Evolutionary conservation across 352 stramenopile species (phyloP), one percentile per base, ranked within the genome.

Genomic region (Phytopythium boreale): DNA sequence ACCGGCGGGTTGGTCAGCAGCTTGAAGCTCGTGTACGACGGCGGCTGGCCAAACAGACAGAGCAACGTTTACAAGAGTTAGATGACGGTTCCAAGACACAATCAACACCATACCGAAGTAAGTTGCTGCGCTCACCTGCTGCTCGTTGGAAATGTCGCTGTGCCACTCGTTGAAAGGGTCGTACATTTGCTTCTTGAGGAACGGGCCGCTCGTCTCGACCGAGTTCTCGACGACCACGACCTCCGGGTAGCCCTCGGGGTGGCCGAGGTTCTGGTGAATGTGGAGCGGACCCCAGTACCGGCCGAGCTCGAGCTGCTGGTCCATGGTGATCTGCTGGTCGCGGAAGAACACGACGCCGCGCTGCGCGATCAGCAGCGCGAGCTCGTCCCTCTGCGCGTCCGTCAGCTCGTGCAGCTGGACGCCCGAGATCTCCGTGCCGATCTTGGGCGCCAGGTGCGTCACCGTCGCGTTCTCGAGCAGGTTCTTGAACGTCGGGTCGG

Each of bases 71-170:
- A 14, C 5, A 39, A 2, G 11, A 44, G 41, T 62, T n/a, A 53
- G 26, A 39, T 37, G 11, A n/a, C 22, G 14, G 22, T 43, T 14
- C 26, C 9, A 19, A 44, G 22, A 27, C 53, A 4, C 57, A n/a
- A 31, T 34, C 22, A 49, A 46, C 12, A 17, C 12, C 1, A 46
- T 15, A 59, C 10, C n/a, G n/a, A n/a, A n/a, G n/a, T n/a, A n/a
- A n/a, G 0, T 19, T 1, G 22, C 19, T 15, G 15, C 4, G 17
- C 43, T 9, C 57, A 62, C 57, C 41, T 80, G 73, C 4, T 66
- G 73, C 31, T 80, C 73, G 41, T 71, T 74, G 3, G 73, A 74
- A 19, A 75, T 71, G 53, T 80, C 70, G 26, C 70, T 76, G 50
- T 80, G 73, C 73, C 73, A 80, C 37, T 76, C 63, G 49, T 69